Evolutionary conservation across 371 early-diverging fungal species (phyloP).

Genomic region (Mortierella sp.): DNA sequence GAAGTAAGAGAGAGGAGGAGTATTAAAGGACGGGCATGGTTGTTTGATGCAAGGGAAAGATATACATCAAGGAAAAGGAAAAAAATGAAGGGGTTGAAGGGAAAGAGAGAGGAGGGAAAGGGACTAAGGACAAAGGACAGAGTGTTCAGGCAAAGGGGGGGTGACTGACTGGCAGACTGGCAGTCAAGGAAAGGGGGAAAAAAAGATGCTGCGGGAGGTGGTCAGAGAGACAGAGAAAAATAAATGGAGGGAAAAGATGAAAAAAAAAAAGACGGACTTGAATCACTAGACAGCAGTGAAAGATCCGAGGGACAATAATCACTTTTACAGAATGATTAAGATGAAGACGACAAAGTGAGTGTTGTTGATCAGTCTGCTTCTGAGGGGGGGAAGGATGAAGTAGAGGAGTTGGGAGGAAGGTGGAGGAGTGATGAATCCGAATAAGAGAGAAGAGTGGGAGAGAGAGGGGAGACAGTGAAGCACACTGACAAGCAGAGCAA

Average conservation of each 20-base stretch:
- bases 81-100: background rate
- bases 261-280: background rate
- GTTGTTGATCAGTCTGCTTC: background rate
- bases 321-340: no score
- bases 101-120: background rate
- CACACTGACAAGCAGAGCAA: background rate
- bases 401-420: background rate
- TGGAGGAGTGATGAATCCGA: background rate
- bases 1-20: constrained; percentile 3
- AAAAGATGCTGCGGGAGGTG: background rate
- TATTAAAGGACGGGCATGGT: no score
- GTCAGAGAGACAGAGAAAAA: background rate
- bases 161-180: background rate
- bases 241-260: background rate
- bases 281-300: constrained; percentile 6
- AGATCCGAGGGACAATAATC: constrained; percentile 37
- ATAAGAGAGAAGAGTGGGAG: constrained; percentile 10
- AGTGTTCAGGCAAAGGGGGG: background rate
- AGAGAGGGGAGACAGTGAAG: background rate
- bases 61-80: background rate
- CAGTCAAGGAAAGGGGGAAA: background rate
- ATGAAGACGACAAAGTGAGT: background rate
- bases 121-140: background rate
- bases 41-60: no score
- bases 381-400: background rate